Evolutionary conservation across 2,329 filamentous ascomycete genomes (phyloP).

Genomic region (Phialemonium atrogriseum): DNA sequence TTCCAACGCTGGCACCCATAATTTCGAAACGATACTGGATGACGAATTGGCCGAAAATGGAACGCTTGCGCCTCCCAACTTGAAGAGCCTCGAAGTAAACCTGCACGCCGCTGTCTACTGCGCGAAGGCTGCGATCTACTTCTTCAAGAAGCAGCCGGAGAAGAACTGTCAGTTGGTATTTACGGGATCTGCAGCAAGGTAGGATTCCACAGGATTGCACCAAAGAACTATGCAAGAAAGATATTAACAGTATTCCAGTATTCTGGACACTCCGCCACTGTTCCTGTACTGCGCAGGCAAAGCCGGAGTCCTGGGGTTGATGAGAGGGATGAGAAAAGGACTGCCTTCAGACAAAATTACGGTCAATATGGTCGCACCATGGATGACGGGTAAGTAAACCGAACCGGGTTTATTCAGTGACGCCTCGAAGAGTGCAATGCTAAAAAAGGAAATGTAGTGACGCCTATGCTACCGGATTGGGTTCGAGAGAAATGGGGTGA

Average conservation of each 20-base stretch:
- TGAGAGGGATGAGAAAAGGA: background rate
- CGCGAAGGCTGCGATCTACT: background rate
- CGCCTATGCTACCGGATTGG: background rate
- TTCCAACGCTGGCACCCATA: background rate
- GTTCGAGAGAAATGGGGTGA: background rate
- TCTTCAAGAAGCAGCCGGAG: conserved; percentile 1
- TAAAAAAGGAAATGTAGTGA: too few relatives aligned
- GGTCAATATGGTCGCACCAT: background rate
- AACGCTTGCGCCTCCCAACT: background rate
- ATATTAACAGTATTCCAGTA: background rate
- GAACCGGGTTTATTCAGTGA: too few relatives aligned
- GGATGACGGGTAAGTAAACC: too few relatives aligned
- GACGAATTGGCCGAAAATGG: background rate
- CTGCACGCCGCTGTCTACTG: background rate
- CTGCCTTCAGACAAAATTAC: background rate
- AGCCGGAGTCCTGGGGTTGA: background rate
- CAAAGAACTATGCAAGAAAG: background rate
- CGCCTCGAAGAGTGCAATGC: too few relatives aligned
- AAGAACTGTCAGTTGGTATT: background rate
- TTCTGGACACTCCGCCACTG: background rate
- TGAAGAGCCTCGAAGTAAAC: conserved; percentile 1
- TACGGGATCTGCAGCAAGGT: background rate
- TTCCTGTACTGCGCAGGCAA: background rate
- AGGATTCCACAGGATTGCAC: background rate
- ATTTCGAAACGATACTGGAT: background rate